Evolutionary conservation across 441 rosid genomes (phyloP).

Genomic region (Lepidium campestre): DNA sequence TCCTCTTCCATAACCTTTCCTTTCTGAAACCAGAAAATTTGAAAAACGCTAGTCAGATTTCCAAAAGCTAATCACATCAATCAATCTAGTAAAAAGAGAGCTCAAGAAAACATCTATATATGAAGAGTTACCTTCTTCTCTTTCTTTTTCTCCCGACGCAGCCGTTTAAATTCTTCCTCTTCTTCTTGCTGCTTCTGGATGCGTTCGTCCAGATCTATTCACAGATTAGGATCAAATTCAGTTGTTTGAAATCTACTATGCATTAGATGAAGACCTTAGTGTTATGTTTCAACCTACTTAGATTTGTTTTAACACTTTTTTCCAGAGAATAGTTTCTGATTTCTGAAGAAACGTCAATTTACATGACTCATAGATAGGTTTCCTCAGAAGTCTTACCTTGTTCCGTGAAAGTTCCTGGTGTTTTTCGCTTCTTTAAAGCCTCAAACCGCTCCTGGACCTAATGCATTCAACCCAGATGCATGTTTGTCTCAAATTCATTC

Average conservation of each 20-base stretch:
- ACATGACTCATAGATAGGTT: neutral
- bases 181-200: constrained; percentile 80
- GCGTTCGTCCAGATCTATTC: constrained; percentile 82
- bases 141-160: constrained; percentile 75
- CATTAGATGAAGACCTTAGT: neutral
- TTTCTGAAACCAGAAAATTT: constrained; percentile 39
- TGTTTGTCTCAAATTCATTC: neutral
- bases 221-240: neutral
- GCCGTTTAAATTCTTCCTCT: constrained; percentile 80
- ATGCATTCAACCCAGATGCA: constrained; percentile 5
- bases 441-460: constrained; percentile 95
- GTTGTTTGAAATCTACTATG: constrained; percentile 5
- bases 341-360: neutral
- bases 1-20: constrained; percentile 82
- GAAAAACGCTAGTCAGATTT: neutral
- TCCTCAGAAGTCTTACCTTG: constrained; percentile 53
- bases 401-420: constrained; percentile 87
- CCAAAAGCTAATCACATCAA: neutral
- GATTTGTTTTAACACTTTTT: neutral
- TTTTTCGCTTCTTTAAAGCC: constrained; percentile 71
- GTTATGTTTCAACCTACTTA: neutral
- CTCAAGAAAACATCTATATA: neutral
- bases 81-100: neutral
- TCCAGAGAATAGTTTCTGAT: neutral
- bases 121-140: constrained; percentile 74